These are phyloP conservation scores for Saksenaea oblongispora DNA, from an alignment of 371 early-diverging fungal genomes.

Conservation along the genomic window DNA sequence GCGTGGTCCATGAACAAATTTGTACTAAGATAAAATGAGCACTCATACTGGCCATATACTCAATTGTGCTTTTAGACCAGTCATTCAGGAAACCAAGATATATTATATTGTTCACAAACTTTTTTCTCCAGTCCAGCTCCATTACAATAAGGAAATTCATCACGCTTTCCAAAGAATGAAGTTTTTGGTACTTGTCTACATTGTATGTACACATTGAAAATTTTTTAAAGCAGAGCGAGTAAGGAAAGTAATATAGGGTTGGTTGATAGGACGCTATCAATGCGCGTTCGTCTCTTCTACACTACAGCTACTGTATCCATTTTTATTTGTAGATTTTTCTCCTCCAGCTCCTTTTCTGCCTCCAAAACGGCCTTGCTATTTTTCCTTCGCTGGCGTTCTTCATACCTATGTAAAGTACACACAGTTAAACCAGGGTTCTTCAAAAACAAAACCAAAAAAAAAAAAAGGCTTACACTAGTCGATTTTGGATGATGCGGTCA, in stretches of 20 bases:
- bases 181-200: not conserved
- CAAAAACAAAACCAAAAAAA: constrained; percentile 7
- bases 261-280: not conserved
- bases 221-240: not conserved
- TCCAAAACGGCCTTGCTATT: constrained; percentile 68
- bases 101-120: too few relatives aligned
- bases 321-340: constrained; percentile 35
- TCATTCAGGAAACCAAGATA: too few relatives aligned
- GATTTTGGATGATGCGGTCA: constrained; percentile 84
- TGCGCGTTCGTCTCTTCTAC: not conserved
- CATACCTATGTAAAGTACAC: constrained; percentile 33
- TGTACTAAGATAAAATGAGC: too few relatives aligned
- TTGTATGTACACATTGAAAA: not conserved
- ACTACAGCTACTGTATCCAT: not conserved
- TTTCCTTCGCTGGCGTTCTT: constrained; percentile 78
- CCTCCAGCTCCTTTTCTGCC: constrained; percentile 63
- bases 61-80: too few relatives aligned
- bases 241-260: not conserved
- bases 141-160: too few relatives aligned
- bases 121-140: too few relatives aligned
- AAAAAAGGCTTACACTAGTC: constrained; percentile 63
- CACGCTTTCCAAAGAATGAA: not conserved
- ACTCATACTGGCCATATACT: too few relatives aligned
- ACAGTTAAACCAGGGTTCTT: not conserved
- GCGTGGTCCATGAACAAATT: too few relatives aligned